Evolutionary conservation across 2,329 filamentous ascomycete genomes (phyloP), one percentile per base, ranked within the genome.

Genomic region (Purpureocillium takamizusanense): DNA sequence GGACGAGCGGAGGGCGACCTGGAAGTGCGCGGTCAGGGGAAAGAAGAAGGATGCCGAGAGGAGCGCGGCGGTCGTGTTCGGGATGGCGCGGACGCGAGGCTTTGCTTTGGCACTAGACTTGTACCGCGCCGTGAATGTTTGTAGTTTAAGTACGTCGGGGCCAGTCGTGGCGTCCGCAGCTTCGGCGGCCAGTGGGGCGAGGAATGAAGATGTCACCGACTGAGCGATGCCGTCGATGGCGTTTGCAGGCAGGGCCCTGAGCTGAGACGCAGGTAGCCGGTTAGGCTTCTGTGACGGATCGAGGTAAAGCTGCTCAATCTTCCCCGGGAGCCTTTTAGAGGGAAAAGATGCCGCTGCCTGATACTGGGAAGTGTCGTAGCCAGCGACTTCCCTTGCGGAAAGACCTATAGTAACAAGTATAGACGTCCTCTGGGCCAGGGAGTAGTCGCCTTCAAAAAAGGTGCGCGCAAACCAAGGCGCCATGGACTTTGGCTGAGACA

Each of bases 391-490:
- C 42, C 90, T 76, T 2, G 86, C 86, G 23, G 83, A 78, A 0
- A 98, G 65, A 0, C 89, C 90, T 4, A 98, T 66, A 0, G 86
- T 81, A 15, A 86, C 82, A 37, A 98, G 78, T 29, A 97, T 72
- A 0, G 84, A 78, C 7, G 83, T 85, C 30, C 92, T 76, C 56
- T 97, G 90, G 0, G 81, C 76, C 29, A 97, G 67, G 0, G 89
- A 95, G 59, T 92, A 89, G 55, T 98, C 92, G 13, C 89, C 89
- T 31, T 87, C 82, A 55, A 95, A 97, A 55, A 92, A 94, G 0
- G 84, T 83, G 40, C 81, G 78, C 3, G 83, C 79, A 42, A 94
- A 86, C 83, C 86, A 94, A 12, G 78, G 84, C 0, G 80, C 89
- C 75, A 95, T 86, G 37, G 75, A 71, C 35, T 76, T 66, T 0